Conservation (phyloP, 1,284 basidiomycete species). For the Taiwanofungus camphoratus region DNA sequence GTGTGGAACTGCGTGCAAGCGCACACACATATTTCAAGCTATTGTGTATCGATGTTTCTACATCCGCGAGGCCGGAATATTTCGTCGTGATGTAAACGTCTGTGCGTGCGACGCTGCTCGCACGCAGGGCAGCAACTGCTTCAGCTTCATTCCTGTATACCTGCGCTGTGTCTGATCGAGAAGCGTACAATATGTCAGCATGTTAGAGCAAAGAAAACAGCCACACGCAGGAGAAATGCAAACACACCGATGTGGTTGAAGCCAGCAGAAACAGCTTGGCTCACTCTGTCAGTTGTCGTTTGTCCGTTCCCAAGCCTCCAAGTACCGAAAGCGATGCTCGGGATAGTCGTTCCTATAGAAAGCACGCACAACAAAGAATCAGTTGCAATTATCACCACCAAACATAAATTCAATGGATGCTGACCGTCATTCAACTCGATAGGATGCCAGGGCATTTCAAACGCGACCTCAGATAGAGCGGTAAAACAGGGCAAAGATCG, state of each 20-base stretch:
- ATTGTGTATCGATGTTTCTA: slow-evolving; percentile 27
- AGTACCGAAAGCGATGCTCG: slow-evolving; percentile 50
- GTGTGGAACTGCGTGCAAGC: too few species aligned
- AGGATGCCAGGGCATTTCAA: slow-evolving; percentile 42
- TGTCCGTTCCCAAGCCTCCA: slow-evolving; percentile 43
- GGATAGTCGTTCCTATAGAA: slow-evolving; percentile 43
- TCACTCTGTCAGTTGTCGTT: slow-evolving; percentile 23
- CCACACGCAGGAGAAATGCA: too few species aligned
- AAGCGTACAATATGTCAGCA: not conserved
- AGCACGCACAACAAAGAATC: not conserved
- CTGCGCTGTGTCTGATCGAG: slow-evolving; percentile 24
- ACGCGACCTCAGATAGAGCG: not conserved
- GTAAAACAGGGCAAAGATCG: not conserved
- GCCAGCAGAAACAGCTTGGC: slow-evolving; percentile 27
- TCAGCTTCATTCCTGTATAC: slow-evolving; percentile 35
- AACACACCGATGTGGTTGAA: slow-evolving; percentile 26
- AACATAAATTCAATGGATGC: slow-evolving; percentile 17
- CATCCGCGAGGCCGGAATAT: slow-evolving; percentile 46
- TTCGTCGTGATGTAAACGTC: slow-evolving; percentile 44
- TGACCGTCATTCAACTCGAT: slow-evolving; percentile 47
- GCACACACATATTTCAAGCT: slow-evolving; percentile 25
- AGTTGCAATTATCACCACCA: not conserved
- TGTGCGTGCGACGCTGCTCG: slow-evolving; percentile 29
- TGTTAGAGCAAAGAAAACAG: too few species aligned
- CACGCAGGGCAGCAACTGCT: slow-evolving; percentile 32